Base-by-base conservation (phyloP, 768 basidiomycete species). In the Xerocomus spinulosus region DNA sequence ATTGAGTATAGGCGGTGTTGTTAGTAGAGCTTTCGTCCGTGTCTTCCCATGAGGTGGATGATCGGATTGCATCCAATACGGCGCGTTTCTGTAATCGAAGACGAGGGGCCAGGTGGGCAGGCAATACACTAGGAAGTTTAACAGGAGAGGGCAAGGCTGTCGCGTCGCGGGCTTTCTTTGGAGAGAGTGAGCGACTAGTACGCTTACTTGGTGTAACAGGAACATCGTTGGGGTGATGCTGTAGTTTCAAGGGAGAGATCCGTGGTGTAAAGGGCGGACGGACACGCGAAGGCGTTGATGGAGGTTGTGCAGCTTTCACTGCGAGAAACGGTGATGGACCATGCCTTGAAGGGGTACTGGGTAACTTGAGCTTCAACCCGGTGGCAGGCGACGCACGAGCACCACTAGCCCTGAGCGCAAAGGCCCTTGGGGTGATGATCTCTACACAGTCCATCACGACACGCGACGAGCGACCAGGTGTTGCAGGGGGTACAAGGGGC, bases 51-150 rank as follows among this genome's bases (percentile, higher is more conserved):
- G 53, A 55, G 20, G 56, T 53, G 24, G 43, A 60, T 13, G 63
- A 52, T 21, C 70, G 73, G 9, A 88, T 64, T 14, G 72, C 70
- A 38, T 59, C 58, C 25, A 89, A 59, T 15, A 82, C 73, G 9
- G 71, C 76, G 35, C 71, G 73, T 60, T 84, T 87, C 60, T 87
- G 86, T 3, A 69, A 70, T 29, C 72, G 62, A 14, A 87, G 62
- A 52, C 70, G 81, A 20, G 70, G 52, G 34, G 68, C 57, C 2
- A 82, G 60, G 57, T 76, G 72, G 3, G 56, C 35, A 8, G 77
- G 73, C n/a, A 79, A 61, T 17, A 43, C 52, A 2, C 38, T 9
- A 6, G 65, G 63, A 18, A 66, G 53, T 44, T 57, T 63, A 24
- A 57, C 45, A 9, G 53, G 48, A n/a, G 54, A 45, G 2, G 53